A percentile compares a stretch with the other conserved stretches of the same genome.
These are phyloP conservation scores for Russula sp. DNA, from an alignment of 768 basidiomycete species.

Conservation along the genomic window DNA sequence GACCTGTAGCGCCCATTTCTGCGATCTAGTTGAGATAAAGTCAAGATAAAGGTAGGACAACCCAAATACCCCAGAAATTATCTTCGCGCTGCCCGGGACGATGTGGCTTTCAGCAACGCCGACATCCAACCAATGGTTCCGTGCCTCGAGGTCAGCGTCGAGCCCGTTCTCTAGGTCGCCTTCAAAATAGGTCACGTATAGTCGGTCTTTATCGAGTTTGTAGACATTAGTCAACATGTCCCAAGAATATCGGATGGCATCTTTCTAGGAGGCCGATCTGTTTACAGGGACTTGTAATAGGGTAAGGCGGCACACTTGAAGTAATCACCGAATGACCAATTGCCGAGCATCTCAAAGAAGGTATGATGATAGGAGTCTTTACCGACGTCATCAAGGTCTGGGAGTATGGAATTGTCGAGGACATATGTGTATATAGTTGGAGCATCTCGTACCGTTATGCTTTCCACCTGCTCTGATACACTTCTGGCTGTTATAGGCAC, in stretches of 20 bases:
- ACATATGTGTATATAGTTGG: background rate
- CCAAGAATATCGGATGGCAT: constrained; percentile 92
- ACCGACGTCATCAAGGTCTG: constrained; percentile 98
- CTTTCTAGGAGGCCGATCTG: constrained; percentile 55
- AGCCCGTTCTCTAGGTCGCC: constrained; percentile 85
- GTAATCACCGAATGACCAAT: constrained; percentile 99
- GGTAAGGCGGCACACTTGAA: constrained; percentile 66
- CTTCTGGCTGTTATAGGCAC: constrained; percentile 96
- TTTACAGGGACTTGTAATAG: constrained; percentile 9
- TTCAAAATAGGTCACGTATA: constrained; percentile 98
- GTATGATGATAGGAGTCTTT: constrained; percentile 98
- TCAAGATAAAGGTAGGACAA: constrained; percentile 12
- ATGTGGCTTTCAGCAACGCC: constrained; percentile 90
- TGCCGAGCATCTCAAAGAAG: constrained; percentile 99
- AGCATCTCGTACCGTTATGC: constrained; percentile 72
- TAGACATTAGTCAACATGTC: constrained; percentile 89
- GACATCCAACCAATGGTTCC: constrained; percentile 81
- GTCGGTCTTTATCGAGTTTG: constrained; percentile 80
- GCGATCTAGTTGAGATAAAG: constrained; percentile 2
- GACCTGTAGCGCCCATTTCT: constrained; percentile 99
- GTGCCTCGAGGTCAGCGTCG: constrained; percentile 85
- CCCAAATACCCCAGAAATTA: constrained; percentile 92
- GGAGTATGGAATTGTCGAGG: constrained; percentile 12
- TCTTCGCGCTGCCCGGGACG: constrained; percentile 90
- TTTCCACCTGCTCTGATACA: constrained; percentile 99